phyloP scores from a whole-genome alignment of 2,329 filamentous ascomycete genomes.

The Parascedosporium putredinis region DNA sequence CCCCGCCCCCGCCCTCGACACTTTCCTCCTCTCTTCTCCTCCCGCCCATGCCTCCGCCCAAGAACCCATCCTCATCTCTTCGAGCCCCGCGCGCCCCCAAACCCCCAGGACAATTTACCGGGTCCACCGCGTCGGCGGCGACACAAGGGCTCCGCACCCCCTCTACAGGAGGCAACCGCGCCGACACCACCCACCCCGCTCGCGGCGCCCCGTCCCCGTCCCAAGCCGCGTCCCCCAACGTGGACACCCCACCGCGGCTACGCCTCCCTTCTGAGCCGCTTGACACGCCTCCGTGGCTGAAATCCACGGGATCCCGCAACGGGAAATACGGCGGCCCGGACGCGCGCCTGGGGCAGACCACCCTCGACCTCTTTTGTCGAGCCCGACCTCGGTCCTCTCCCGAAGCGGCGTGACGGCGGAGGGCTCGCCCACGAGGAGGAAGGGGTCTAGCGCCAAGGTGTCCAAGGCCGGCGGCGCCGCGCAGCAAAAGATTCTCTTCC shows the following conservation, averaged over 20 bases:
- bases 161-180: not conserved
- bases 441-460: not conserved
- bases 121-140: slow-evolving; percentile 10
- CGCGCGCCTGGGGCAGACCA: not conserved
- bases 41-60: slow-evolving; percentile 22
- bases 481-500: not conserved
- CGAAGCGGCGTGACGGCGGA: not conserved
- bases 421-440: not conserved
- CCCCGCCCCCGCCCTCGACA: not conserved
- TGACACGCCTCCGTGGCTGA: slow-evolving; percentile 7
- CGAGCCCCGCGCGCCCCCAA: slow-evolving; percentile 26
- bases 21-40: slow-evolving; percentile 1
- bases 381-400: not conserved
- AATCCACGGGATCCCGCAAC: not conserved
- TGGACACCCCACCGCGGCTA: slow-evolving; percentile 2
- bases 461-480: not conserved
- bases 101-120: not conserved
- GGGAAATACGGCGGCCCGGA: no score
- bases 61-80: slow-evolving; percentile 34
- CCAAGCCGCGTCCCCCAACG: not conserved
- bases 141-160: not conserved
- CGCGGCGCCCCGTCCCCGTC: not conserved
- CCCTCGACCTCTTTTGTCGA: slow-evolving; percentile 5
- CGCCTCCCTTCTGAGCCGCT: slow-evolving; percentile 6
- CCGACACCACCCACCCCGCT: no score